Evolutionary conservation across 352 stramenopile species (phyloP), one percentile per base, ranked within the genome.

Genomic region (Pythium brachiatum): DNA sequence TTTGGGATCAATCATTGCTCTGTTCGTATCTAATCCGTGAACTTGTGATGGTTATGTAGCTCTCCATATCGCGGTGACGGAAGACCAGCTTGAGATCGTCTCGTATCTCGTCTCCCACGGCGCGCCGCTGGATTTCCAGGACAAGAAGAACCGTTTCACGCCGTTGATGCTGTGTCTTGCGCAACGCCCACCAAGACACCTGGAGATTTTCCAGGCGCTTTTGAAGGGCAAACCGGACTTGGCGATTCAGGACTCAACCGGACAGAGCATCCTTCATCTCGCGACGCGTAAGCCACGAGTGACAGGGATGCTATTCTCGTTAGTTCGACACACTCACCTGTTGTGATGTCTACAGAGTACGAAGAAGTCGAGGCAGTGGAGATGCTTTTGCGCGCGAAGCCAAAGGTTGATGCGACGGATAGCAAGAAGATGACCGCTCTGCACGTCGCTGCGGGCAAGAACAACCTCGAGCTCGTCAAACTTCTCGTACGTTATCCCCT

Each of bases 91-190:
- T 51, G 72, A 88, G 57, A 74, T 92, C 60, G 83, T 90, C 31
- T 71, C 86, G 68, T 74, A 89, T 58, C 68, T 92, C 20, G 80
- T 90, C 26, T 69, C 72, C 55, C 80, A 88, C 73, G 81, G 83
- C 15, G 79, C 74, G n/a, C 71, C 74, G 58, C 73, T 92, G 15
- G 86, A 92, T 29, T 62, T 83, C 47, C 79, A 90, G 66, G 78
- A 90, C 27, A 92, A 88, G 72, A 90, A 90, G 68, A 83, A 75
- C 53, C 74, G 71, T 38, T 90, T 90, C 66, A 92, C 83, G 51
- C 79, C 83, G 27, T 55, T 89, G 27, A 92, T 92, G 83, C 72
- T 92, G 31, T 79, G 76, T 26, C 60, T 92, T 41, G 83, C 83
- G 25, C 83, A 90, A 38, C 83, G 88, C 38, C 83, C 83, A 15